These are phyloP conservation scores for Gregarina niphandrodes DNA, from an alignment of 169 alveolate species.

Conservation along the genomic window DNA sequence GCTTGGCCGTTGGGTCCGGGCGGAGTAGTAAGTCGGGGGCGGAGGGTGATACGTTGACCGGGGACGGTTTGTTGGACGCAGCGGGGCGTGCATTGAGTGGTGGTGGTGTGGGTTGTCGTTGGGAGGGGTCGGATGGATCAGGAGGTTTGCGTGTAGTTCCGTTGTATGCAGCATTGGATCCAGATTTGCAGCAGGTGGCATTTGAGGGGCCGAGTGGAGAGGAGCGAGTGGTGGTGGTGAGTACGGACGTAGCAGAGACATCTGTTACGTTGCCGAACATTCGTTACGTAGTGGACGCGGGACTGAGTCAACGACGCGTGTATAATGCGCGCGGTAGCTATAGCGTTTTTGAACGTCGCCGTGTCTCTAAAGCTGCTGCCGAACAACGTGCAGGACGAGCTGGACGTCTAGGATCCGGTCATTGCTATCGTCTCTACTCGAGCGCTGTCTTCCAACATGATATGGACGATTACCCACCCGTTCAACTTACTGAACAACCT, in stretches of 20 bases:
- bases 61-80: too few species aligned
- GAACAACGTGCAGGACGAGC: slow-evolving; percentile 94
- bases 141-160: too few species aligned
- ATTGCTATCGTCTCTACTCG: slow-evolving; percentile 75
- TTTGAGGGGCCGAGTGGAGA: slow-evolving; percentile 52
- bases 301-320: slow-evolving; percentile 61
- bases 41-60: too few species aligned
- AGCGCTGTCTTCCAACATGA: slow-evolving; percentile 27
- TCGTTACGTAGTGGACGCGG: slow-evolving; percentile 71
- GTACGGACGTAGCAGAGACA: slow-evolving; percentile 99
- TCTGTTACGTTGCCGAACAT: slow-evolving; percentile 91
- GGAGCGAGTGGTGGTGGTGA: slow-evolving; percentile 70
- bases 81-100: too few species aligned
- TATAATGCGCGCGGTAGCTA: slow-evolving; percentile 8
- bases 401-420: slow-evolving; percentile 94
- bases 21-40: too few species aligned
- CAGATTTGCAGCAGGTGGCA: slow-evolving; percentile 30
- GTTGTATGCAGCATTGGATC: slow-evolving; percentile 21
- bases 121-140: too few species aligned
- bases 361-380: slow-evolving; percentile 69
- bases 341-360: slow-evolving; percentile 9
- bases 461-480: slow-evolving; percentile 42
- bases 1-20: too few species aligned
- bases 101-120: too few species aligned
- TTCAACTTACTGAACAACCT: slow-evolving; percentile 53